Base-by-base conservation (phyloP, 2,329 filamentous ascomycete genomes). In the Torrubiellomyces zombiae region DNA sequence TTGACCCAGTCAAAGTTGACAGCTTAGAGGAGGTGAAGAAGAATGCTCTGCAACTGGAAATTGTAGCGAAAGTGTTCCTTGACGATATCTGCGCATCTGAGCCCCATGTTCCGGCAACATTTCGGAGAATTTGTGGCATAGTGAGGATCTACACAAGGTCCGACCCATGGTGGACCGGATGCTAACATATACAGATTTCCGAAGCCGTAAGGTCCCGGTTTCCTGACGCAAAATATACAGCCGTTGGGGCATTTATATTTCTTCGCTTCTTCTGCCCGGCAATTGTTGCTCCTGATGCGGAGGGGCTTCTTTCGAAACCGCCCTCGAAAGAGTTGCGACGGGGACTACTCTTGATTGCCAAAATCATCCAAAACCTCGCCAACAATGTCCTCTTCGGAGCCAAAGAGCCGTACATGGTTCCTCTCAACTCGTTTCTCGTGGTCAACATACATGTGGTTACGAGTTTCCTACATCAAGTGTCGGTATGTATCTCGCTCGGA, bases 341-440 rank as follows among this genome's bases (percentile, higher is more conserved):
- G 27, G 72, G 73, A 4, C 54, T 78, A 5, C 55, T 78, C 16
- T 56, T 78, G 16, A 77, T 78, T 35, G 72, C 74, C 24, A 78
- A 78, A 40, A 66, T 78, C 29, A 65, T 78, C 13, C 74, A 78
- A 37, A 77, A 76, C 38, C 53, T 78, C 18, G 74, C 73, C 18
- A 78, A 78, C 38, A 78, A 78, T 29, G 72, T 77, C 15, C 53
- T 77, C 2, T 78, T 78, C 35, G 73, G 74, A 4, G 69, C 70
- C 17, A 78, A 78, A 44, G 73, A 78, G 40, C 67, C 70, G 4
- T 78, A 75, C 39, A 78, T 78, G 74, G 74, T 69, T 32, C 69
- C 73, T 2, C 49, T 78, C 13, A 77, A 78, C 39, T 63, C 74
- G 29, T 78, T 78, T 32, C 47, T 78, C 13, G 68, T 70, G 1